Evolutionary conservation across 2,329 filamentous ascomycete genomes (phyloP).

Genomic region (Alternaria sp.): DNA sequence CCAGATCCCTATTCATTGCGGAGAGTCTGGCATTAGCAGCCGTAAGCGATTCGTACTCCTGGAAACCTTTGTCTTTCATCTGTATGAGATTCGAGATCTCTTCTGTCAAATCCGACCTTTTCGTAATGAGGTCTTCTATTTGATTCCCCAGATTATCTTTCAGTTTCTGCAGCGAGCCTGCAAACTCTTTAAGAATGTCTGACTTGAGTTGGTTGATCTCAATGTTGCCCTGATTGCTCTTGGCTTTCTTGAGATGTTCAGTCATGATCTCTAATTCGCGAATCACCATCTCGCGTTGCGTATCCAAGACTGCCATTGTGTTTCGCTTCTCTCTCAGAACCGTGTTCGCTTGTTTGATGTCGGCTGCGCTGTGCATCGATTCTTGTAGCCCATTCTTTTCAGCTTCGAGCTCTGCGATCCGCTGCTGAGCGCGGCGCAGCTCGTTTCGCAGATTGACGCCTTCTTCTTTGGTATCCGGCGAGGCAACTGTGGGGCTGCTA

Average conservation of each 20-base stretch:
- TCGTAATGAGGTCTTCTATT: constrained; percentile 89
- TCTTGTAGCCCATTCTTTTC: constrained; percentile 69
- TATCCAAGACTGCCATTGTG: constrained; percentile 92
- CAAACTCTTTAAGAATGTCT: constrained; percentile 69
- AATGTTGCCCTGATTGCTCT: constrained; percentile 78
- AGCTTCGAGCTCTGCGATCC: constrained; percentile 86
- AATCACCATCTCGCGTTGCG: constrained; percentile 94
- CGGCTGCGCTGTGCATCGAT: constrained; percentile 65
- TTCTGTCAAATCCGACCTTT: constrained; percentile 82
- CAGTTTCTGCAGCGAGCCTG: constrained; percentile 69
- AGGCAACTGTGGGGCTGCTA: constrained; percentile 74
- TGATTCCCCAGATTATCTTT: constrained; percentile 80
- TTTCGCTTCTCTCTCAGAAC: constrained; percentile 92
- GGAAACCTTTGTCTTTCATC: constrained; percentile 89
- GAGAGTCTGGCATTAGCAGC: constrained; percentile 93
- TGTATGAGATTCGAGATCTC: constrained; percentile 84
- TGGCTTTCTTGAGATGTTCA: constrained; percentile 86
- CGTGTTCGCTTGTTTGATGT: constrained; percentile 81
- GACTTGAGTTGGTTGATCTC: constrained; percentile 77
- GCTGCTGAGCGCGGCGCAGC: constrained; percentile 80
- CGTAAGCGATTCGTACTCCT: constrained; percentile 95
- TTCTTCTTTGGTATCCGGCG: constrained; percentile 60
- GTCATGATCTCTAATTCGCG: constrained; percentile 89
- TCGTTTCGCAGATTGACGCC: constrained; percentile 68
- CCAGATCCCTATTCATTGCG: constrained; percentile 94